Conservation (phyloP, 306 rosid species). For the Dryas octopetala region DNA sequence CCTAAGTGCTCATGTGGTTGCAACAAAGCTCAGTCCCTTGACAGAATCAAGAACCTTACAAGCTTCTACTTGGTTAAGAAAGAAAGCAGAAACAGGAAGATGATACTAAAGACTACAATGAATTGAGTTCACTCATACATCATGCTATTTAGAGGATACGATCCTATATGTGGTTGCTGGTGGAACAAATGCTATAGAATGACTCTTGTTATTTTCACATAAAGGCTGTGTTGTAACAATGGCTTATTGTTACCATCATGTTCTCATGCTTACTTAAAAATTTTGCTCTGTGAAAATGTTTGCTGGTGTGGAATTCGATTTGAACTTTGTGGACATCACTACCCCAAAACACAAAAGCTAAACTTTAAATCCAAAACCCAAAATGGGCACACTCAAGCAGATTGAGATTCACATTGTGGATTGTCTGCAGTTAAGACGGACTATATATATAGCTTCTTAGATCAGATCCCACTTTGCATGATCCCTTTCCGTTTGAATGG, state of each 20-base stretch:
- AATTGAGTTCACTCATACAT: background rate
- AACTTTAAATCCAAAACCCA: too few species aligned
- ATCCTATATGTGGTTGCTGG: background rate
- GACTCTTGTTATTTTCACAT: background rate
- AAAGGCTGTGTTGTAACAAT: background rate
- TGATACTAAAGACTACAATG: background rate
- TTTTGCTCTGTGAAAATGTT: background rate
- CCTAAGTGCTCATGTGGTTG: background rate
- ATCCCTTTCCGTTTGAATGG: too few species aligned
- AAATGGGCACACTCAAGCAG: too few species aligned
- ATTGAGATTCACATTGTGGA: too few species aligned
- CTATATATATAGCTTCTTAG: too few species aligned
- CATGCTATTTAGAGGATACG: background rate
- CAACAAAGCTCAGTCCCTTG: background rate
- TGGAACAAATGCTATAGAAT: background rate
- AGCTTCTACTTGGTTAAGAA: background rate
- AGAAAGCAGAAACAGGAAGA: conserved; percentile 8
- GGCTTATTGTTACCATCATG: background rate
- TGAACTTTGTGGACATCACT: too few species aligned
- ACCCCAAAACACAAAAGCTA: too few species aligned
- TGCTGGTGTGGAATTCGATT: background rate
- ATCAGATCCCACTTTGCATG: too few species aligned
- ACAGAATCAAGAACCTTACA: background rate
- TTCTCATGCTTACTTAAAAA: background rate
- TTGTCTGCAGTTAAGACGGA: too few species aligned